Base-by-base conservation (phyloP, 371 early-diverging fungal genomes). In the Mortierella sp. region DNA sequence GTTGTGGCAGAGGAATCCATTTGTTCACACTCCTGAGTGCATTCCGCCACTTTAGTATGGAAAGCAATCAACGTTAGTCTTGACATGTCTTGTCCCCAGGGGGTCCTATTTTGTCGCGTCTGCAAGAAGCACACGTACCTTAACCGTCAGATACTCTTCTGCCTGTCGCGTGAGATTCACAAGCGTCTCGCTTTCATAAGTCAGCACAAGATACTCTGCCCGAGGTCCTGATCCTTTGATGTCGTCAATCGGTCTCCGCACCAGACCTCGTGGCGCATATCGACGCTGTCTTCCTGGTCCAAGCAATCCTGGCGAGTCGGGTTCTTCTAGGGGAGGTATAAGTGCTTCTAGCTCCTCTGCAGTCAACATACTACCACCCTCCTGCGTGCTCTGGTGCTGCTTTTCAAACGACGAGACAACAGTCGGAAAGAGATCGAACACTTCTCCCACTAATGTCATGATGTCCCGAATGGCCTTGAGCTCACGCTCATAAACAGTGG, bases 401-500 rank as follows among this genome's bases (percentile, higher is more conserved):
- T 65, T 76, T 42, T 76, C 76, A 50, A 76, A 76, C 13, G 70
- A 69, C 13, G 51, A 39, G 8, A 76, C 70, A 4, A 70, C 55
- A n/a, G 41, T 52, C 3, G 70, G 65, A 34, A 54, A 57, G 18
- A 76, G 76, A n/a, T 76, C 76, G 66, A 76, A 76, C 19, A 76
- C 66, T 12, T 69, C 65, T 18, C 76, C 76, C 14, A 76, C 48
- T n/a, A 65, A 19, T 18, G 49, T 13, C 76, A 70, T 76, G 18
- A 65, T 70, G 5, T 69, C 66, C 27, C 70, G 65, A 10, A 76
- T 50, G 31, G 27, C 58, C 53, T 61, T 70, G 31, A 70, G 7
- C 41, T 76, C 76, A 24, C 54, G 49, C 41, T 39, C 26, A 23
- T 58, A 67, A 10, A 64, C 50, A 4, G 42, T 14, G 16, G 67